Percentiles rank a stretch among this genome's conserved stretches.
These are phyloP conservation scores for Suillus plorans DNA, from an alignment of 768 basidiomycete genomes.

Conservation along the genomic window DNA sequence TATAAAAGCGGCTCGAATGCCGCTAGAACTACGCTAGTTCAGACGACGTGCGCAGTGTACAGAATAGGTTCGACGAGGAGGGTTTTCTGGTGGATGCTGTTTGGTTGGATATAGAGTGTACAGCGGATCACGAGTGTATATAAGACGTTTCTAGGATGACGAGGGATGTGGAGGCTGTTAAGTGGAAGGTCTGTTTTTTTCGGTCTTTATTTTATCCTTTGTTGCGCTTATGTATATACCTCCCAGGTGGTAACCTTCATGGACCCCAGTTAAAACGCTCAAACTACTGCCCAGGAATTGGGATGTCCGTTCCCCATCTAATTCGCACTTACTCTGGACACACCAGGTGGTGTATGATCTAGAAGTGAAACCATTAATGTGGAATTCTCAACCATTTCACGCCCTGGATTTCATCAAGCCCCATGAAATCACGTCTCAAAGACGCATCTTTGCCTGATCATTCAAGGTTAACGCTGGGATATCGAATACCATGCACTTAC, in stretches of 20 bases:
- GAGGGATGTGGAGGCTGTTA: slow-evolving; percentile 79
- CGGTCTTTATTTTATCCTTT: neutral
- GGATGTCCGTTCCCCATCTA: too few relatives aligned
- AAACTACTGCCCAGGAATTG: slow-evolving; percentile 62
- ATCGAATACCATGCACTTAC: too few relatives aligned
- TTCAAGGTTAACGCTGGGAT: too few relatives aligned
- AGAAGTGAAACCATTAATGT: too few relatives aligned
- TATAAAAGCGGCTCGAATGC: slow-evolving; percentile 47
- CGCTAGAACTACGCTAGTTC: slow-evolving; percentile 97
- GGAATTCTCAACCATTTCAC: too few relatives aligned
- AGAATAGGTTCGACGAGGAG: slow-evolving; percentile 87
- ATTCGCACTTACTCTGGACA: too few relatives aligned
- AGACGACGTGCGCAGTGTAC: slow-evolving; percentile 82
- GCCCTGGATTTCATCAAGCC: too few relatives aligned
- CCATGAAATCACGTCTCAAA: too few relatives aligned
- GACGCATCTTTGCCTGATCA: too few relatives aligned
- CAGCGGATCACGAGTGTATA: slow-evolving; percentile 95
- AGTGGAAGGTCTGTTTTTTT: slow-evolving; percentile 65
- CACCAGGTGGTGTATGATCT: too few relatives aligned
- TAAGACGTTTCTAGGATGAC: slow-evolving; percentile 92
- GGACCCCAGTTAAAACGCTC: slow-evolving; percentile 91
- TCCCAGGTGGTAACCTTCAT: slow-evolving; percentile 94
- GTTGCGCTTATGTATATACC: neutral
- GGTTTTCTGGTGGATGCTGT: slow-evolving; percentile 95
- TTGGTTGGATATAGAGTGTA: slow-evolving; percentile 97